A percentile compares a stretch with the other conserved stretches of the same genome.
These are phyloP conservation scores for Starmerella gropengiesseri DNA, from an alignment of 805 yeast species.

Conservation along the genomic window DNA sequence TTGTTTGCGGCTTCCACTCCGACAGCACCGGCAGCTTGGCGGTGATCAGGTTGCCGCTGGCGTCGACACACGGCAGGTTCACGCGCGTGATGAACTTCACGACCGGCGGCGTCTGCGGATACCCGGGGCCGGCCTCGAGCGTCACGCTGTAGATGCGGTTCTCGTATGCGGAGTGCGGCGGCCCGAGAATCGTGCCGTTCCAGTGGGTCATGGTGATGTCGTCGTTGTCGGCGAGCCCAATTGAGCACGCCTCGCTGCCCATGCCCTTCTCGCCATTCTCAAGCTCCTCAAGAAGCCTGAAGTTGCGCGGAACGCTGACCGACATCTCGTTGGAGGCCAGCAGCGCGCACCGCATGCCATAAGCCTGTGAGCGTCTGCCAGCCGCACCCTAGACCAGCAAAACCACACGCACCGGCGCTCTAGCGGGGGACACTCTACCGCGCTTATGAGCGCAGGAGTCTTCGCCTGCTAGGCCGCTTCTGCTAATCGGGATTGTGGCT, in stretches of 20 bases:
- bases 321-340: conserved; percentile 11
- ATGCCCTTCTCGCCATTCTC: conserved; percentile 97
- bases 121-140: conserved; percentile 68
- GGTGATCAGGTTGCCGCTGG: conserved; percentile 42
- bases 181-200: conserved; percentile 97
- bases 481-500: too few relatives aligned
- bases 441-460: too few relatives aligned
- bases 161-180: conserved; percentile 85
- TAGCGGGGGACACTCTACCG: too few relatives aligned
- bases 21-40: conserved; percentile 54
- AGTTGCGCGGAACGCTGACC: conserved; percentile 60
- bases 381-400: too few relatives aligned
- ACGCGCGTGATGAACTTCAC: conserved; percentile 74
- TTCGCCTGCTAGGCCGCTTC: too few relatives aligned
- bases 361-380: too few relatives aligned
- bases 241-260: conserved; percentile 94
- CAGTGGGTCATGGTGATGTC: conserved; percentile 90
- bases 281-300: conserved; percentile 86
- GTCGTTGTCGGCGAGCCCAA: conserved; percentile 81
- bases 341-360: too few relatives aligned
- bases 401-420: too few relatives aligned
- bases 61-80: conserved; percentile 85
- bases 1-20: conserved; percentile 80
- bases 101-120: conserved; percentile 82
- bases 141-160: conserved; percentile 81